Evolutionary conservation across 2,329 filamentous ascomycete genomes (phyloP), one percentile per base, ranked within the genome.

Genomic region (Claviceps cyperi): DNA sequence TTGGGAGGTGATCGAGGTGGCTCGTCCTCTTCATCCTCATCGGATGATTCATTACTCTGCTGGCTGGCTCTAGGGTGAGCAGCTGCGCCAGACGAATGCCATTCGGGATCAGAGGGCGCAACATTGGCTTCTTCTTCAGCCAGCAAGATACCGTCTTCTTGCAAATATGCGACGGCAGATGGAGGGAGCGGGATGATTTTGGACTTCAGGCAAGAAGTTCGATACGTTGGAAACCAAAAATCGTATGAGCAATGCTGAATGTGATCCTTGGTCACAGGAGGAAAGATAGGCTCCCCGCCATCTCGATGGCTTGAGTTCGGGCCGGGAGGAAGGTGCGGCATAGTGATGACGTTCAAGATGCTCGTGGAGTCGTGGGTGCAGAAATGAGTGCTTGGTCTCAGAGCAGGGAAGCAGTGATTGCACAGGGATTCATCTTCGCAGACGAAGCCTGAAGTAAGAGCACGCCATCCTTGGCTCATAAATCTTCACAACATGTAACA

Each of bases 171-270:
- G 47, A 97, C 69, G 63, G 97, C 95, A 3, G 80, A 74, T 3
- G 75, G 65, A 0, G 84, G 77, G 5, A 98, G 75, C 1, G 86
- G 82, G 48, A 98, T 83, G 40, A 94, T 81, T 32, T 86, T 80
- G 2, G 91, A 89, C 70, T 91, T 92, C 43, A 94, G 85, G 36
- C 88, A 89, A 46, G 86, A 76, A 7, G 79, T 72, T 52, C 86
- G 83, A 64, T 94, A 95, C 75, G 78, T 83, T 46, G 85, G 80
- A 60, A 95, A 87, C 92, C 92, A 98, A 53, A 76, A 79, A 64
- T 95, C 86, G 66, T 94, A 96, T 41, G 92, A 94, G 69, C 91
- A 98, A 67, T 96, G 85, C 50, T 95, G 72, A 53, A 98, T 94
- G 61, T 98, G 91, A 45, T 84, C 79, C 62, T 83, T 85, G 35